Base-by-base conservation (phyloP, 805 yeast genomes). In the Candida germanica region DNA sequence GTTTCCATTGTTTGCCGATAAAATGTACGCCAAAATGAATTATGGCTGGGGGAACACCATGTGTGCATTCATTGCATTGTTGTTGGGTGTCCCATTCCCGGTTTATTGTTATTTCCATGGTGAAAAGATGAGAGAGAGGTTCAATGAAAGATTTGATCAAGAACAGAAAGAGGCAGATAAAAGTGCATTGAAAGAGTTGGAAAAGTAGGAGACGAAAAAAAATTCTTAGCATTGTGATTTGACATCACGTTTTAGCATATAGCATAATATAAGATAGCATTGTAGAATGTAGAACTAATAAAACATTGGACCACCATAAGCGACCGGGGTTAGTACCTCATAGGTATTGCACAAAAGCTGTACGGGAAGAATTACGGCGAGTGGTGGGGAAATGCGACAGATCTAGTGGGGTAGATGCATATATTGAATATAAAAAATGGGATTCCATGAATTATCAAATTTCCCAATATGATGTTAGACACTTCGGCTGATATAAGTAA, bases 1-100 rank as follows among this genome's bases (percentile, higher is more conserved):
- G 8, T 80, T 83, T 61, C 93, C 88, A 5, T 58, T 81, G 27
- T 79, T 80, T 54, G 84, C 83, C 2, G 56, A 65, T 6, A 59
- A 69, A 6, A 74, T 82, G 80, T 83, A 78, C 53, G 57, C 56
- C 30, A 55, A 40, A 7, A 54, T 83, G 29, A 80, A 81, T 14
- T 79, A 79, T 47, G 86, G 85, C 4, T 81, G 87, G 87, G 85
- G 85, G 16, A 75, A 76, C 50, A 73, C 84, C 0, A 52, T 82
- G 48, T 76, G 79, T 54, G 87, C 73, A 0, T 62, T 79, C 26
- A 55, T 80, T 33, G 80, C 74, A 6, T 41, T 79, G 11, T 69
- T 69, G 1, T 60, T 80, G 34, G 85, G 87, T 7, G 58, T 80
- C n/a, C 87, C 88, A 2, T 75, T 76, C 63, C 87, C 88, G 3